phyloP scores from a whole-genome alignment of 805 yeast species.

The Diddensiella santjacobensis region DNA sequence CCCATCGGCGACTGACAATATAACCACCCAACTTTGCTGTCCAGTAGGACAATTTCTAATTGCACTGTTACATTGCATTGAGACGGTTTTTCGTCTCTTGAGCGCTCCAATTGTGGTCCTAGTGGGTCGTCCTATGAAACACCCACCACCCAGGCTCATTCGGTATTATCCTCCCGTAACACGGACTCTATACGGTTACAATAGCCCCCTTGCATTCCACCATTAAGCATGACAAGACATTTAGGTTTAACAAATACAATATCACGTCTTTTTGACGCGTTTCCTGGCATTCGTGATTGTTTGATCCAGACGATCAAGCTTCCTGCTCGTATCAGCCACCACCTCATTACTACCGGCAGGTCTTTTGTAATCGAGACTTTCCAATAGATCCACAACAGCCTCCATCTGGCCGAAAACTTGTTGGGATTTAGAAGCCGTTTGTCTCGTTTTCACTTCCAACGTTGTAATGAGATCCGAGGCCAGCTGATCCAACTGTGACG shows the following conservation, averaged over 20 bases:
- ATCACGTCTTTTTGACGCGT: no score
- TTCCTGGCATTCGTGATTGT: no score
- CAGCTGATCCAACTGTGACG: background rate
- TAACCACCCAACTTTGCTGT: no score
- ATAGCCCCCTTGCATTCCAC: background rate
- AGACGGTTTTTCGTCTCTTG: background rate
- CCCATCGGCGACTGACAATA: no score
- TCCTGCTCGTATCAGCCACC: no score
- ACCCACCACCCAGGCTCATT: background rate
- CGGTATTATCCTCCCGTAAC: background rate
- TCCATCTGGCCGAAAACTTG: background rate
- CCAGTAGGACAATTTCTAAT: background rate
- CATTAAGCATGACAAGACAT: background rate
- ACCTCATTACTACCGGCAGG: background rate
- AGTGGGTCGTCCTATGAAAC: background rate
- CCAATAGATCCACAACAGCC: background rate
- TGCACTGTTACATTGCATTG: background rate
- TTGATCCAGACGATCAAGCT: no score
- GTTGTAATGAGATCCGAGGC: background rate
- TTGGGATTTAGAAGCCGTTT: background rate
- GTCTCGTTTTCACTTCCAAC: background rate
- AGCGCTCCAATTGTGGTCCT: conserved; percentile 4
- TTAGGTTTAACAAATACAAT: no score
- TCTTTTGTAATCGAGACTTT: background rate
- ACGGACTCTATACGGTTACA: background rate